Base-by-base conservation (phyloP, 2,329 filamentous ascomycete genomes). In the Trichoderma cornu-damae region DNA sequence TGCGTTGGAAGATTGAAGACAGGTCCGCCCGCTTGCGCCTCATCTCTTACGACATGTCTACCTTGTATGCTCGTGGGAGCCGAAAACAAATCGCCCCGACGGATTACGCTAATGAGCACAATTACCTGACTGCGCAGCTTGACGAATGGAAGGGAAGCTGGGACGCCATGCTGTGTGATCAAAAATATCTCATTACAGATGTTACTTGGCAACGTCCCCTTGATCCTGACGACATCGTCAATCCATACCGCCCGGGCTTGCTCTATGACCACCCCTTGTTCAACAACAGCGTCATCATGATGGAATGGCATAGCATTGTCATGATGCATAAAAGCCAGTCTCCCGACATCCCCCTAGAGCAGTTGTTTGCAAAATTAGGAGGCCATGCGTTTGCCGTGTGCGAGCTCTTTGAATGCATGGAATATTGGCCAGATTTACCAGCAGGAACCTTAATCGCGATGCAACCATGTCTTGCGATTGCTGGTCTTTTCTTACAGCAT, bases 281-380 rank as follows among this genome's bases (percentile, higher is more conserved):
- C 73, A 78, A 84, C 9, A 84, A 88, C 46, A 96, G 95, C 61
- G 81, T 88, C 48, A 76, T 90, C 14, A 78, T 80, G 57, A 81
- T 90, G 59, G 90, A 96, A 67, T 89, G 90, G 77, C 85, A 89
- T 68, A 87, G 87, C 6, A 83, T 92, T 22, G 80, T 87, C 47
- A 78, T 94, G 59, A 90, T 96, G 86, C 90, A 90, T 71, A 84
- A 85, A 62, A 86, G 87, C 63, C 89, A 94, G 65, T 82, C 86
- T 1, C 80, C 84, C 3, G 75, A 81, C 49, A 77, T 80, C 2
- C 71, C 83, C 50, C 77, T 79, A 37, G 80, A 73, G 65, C 69
- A 76, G 43, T 71, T 78, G 2, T 75, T 75, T 38, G 64, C 77
- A 11, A 83, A 88, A 52, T 66, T 93, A 54, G 76, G 76, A 3